Evolutionary conservation across 208 protist genomes (phyloP).

Genomic region (Leishmania arabica): DNA sequence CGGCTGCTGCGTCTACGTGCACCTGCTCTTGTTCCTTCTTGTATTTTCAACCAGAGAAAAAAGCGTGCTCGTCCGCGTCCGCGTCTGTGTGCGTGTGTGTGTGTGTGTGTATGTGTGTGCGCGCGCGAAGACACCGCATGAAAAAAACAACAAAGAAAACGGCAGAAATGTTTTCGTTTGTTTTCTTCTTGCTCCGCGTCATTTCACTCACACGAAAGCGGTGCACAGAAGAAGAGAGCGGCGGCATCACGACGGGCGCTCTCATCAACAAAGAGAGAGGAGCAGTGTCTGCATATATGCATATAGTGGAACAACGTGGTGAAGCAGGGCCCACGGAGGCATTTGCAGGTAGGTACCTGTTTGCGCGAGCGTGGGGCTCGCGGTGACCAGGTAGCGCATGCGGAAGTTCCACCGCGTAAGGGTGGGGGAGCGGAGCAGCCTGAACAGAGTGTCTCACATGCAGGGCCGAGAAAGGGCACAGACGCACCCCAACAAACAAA

Average conservation of each 20-base stretch:
- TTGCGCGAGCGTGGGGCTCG: background rate
- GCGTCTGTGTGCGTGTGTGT: background rate
- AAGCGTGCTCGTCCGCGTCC: background rate
- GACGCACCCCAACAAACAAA: background rate
- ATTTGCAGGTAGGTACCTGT: background rate
- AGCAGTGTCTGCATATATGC: background rate
- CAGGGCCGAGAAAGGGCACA: background rate
- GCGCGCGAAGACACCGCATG: background rate
- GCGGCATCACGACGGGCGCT: background rate
- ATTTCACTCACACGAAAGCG: background rate
- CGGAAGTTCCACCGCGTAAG: background rate
- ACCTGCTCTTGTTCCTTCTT: background rate
- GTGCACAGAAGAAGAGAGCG: background rate
- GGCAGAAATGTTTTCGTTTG: background rate
- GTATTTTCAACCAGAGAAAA: too few species aligned
- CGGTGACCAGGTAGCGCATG: background rate
- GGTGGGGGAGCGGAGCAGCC: background rate
- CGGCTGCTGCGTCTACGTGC: background rate
- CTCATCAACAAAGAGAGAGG: background rate
- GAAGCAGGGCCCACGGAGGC: background rate
- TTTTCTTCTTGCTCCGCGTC: background rate
- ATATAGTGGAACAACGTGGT: background rate
- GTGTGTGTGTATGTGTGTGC: background rate
- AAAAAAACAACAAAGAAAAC: background rate
- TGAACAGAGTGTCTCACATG: background rate